These are phyloP conservation scores for Nemania diffusa DNA, from an alignment of 2,329 filamentous ascomycete genomes.

Conservation along the genomic window DNA sequence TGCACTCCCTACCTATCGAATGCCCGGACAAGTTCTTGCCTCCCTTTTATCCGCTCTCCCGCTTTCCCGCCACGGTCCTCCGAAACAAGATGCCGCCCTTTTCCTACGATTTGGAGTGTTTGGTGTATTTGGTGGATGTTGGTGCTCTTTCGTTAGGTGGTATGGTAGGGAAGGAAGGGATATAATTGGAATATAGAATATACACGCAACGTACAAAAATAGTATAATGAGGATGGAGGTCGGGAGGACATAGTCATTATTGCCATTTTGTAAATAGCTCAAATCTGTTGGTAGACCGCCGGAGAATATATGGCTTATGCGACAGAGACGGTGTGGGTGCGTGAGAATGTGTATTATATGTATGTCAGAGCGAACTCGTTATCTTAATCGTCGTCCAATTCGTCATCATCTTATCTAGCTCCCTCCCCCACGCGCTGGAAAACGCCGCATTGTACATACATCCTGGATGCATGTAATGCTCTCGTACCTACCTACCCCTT, in stretches of 20 bases:
- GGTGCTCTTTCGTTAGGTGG: background rate
- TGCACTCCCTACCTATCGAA: conserved; percentile 18
- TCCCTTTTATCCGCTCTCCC: conserved; percentile 3
- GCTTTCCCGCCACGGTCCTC: background rate
- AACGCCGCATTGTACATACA: background rate
- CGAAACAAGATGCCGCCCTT: conserved; percentile 1
- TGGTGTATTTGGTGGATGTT: conserved; percentile 3
- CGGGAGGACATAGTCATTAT: background rate
- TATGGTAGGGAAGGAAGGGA: background rate
- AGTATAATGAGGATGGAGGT: background rate
- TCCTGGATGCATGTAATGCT: background rate
- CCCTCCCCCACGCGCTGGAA: background rate
- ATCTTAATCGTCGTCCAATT: background rate
- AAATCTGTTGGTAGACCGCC: background rate
- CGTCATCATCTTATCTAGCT: background rate
- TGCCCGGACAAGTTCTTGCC: conserved; percentile 7
- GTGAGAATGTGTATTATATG: too few relatives aligned
- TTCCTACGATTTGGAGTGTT: background rate
- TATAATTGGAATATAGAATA: background rate
- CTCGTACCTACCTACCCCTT: background rate
- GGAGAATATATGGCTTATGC: background rate
- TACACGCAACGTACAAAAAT: background rate
- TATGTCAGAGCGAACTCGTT: background rate
- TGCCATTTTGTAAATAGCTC: conserved; percentile 4
- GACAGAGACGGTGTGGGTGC: too few relatives aligned